Base-by-base conservation (phyloP, 2,329 filamentous ascomycete genomes). In the Lecanicillium sp. region DNA sequence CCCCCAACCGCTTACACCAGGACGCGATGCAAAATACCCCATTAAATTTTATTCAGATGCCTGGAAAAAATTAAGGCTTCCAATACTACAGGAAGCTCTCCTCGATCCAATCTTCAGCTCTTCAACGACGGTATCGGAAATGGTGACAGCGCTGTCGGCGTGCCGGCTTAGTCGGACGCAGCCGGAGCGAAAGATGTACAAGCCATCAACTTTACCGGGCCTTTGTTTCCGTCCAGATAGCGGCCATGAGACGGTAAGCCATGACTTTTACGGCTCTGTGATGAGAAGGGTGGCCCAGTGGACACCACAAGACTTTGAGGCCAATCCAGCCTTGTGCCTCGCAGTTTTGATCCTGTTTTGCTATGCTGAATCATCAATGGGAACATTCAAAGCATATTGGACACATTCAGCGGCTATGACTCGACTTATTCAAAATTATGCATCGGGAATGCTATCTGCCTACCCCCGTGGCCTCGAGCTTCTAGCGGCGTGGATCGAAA, bases 301-400 rank as follows among this genome's bases (percentile, higher is more conserved):
- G 44, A 40, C 33, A n/a, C 33, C 16, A 9, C 27, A 33, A 8
- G 44, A 41, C 22, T 43, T 45, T 38, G 22, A 39, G 3, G 28
- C 34, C 12, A 17, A 35, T 14, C 39, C 42, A 2, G 22, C 29
- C 9, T 34, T 46, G 0, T 43, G 37, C 1, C 31, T 51, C 7
- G 33, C 47, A 3, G 37, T 47, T 3, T 33, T 50, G 1, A 33
- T 50, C 1, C 35, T 52, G 3, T 49, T 52, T 13, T 51, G 48
- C n/a, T 44, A 46, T 12, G 31, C 47, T 14, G 50, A 51, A 17
- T 48, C 47, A 1, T 50, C 47, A 3, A 49, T 51, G 48, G 49
- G 49, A 2, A 48, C 46, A 11, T 51, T 51, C n/a, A 31, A 30
- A 5, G 42, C 37, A 9, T 51, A 48, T 29, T 27, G 35, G 3